These are phyloP conservation scores for Candida palmyrensis DNA, from an alignment of 805 yeast genomes.

Conservation along the genomic window DNA sequence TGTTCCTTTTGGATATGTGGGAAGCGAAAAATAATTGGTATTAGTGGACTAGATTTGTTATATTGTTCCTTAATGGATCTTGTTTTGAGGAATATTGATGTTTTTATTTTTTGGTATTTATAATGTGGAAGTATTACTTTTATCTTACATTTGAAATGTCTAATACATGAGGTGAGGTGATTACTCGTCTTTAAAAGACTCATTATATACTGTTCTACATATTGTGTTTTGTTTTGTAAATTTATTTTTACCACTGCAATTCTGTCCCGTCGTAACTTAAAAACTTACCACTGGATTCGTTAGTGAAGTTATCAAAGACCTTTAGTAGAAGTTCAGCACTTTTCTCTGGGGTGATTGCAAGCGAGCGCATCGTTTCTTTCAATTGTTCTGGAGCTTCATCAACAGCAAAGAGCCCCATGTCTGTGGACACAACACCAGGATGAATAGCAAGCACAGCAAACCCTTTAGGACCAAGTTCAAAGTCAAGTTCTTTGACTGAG, in stretches of 20 bases:
- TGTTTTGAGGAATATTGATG: too few relatives aligned
- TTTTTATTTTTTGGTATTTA: too few relatives aligned
- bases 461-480: slow-evolving; percentile 17
- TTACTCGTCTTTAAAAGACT: too few relatives aligned
- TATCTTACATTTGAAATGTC: too few relatives aligned
- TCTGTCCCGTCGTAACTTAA: slow-evolving; percentile 9
- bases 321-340: slow-evolving; percentile 8
- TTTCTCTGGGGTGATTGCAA: slow-evolving; percentile 8
- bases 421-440: slow-evolving; percentile 36
- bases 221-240: too few relatives aligned
- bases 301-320: slow-evolving; percentile 6
- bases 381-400: not conserved
- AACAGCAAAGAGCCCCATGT: slow-evolving; percentile 13
- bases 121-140: too few relatives aligned
- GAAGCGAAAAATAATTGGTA: too few relatives aligned
- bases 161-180: too few relatives aligned
- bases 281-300: slow-evolving; percentile 10
- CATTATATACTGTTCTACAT: too few relatives aligned
- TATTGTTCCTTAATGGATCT: too few relatives aligned
- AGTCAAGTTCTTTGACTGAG: slow-evolving; percentile 17
- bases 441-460: slow-evolving; percentile 25
- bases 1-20: too few relatives aligned
- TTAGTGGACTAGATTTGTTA: too few relatives aligned
- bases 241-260: slow-evolving; percentile 6
- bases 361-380: not conserved